Conservation (phyloP, 2,329 filamentous ascomycete species). For the Aureobasidium sp. region DNA sequence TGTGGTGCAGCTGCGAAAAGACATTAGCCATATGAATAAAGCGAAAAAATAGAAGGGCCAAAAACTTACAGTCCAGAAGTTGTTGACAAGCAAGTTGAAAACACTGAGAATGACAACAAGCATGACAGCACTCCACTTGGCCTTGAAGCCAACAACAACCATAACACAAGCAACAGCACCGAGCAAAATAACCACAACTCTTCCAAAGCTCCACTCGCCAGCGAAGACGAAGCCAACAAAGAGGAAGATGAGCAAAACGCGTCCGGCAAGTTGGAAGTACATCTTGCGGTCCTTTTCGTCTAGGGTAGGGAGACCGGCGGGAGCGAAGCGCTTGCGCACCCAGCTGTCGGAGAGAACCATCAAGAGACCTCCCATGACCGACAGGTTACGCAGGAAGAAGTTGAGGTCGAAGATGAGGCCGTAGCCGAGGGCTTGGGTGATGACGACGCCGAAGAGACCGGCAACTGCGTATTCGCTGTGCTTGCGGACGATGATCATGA, state of each 20-base stretch:
- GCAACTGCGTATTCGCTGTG: slow-evolving; percentile 88
- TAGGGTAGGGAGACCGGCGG: slow-evolving; percentile 84
- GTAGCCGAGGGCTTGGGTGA: slow-evolving; percentile 92
- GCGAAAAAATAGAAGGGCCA: background rate
- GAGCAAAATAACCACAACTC: slow-evolving; percentile 74
- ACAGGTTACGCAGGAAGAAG: slow-evolving; percentile 98
- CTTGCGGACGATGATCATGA: slow-evolving; percentile 83
- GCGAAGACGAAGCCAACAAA: slow-evolving; percentile 96
- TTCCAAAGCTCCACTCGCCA: slow-evolving; percentile 84
- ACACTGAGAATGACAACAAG: slow-evolving; percentile 90
- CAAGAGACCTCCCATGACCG: slow-evolving; percentile 90
- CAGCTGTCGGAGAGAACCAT: slow-evolving; percentile 98
- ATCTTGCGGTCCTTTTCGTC: slow-evolving; percentile 99
- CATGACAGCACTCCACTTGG: slow-evolving; percentile 95
- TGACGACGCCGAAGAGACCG: slow-evolving; percentile 82
- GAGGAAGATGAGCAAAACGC: slow-evolving; percentile 93
- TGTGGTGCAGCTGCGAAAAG: slow-evolving; percentile 69
- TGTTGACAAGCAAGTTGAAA: slow-evolving; percentile 97
- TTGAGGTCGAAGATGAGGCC: slow-evolving; percentile 98
- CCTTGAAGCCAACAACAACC: slow-evolving; percentile 99
- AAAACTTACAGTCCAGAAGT: slow-evolving; percentile 91
- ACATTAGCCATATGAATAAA: background rate
- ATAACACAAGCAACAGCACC: slow-evolving; percentile 91
- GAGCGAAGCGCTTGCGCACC: slow-evolving; percentile 95
- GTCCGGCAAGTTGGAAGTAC: slow-evolving; percentile 98